Evolutionary conservation across 345 rosid species (phyloP).

Genomic region (Brassica incana): DNA sequence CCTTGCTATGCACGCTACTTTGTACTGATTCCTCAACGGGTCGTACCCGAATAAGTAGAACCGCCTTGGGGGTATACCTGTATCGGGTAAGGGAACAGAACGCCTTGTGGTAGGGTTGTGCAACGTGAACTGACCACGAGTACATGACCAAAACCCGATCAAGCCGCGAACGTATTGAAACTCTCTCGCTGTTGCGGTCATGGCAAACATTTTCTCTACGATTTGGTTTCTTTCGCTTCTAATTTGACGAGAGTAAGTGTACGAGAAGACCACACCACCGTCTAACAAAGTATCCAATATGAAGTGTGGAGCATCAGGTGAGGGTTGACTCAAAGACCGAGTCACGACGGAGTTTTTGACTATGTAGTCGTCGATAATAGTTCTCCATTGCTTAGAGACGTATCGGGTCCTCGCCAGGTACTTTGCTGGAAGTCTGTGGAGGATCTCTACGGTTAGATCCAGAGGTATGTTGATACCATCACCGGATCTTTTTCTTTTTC

Average conservation of each 20-base stretch:
- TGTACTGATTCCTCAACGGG: slow-evolving; percentile 1
- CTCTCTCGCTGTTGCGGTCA: neutral
- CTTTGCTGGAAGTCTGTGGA: neutral
- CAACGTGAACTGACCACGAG: neutral
- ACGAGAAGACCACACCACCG: neutral
- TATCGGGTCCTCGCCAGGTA: neutral
- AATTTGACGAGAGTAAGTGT: neutral
- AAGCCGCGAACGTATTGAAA: slow-evolving; percentile 1
- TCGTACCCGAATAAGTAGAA: slow-evolving; percentile 1
- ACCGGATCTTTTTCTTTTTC: neutral
- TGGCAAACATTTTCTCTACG: neutral
- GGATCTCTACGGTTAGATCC: neutral
- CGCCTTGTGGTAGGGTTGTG: slow-evolving; percentile 7
- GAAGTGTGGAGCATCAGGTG: neutral
- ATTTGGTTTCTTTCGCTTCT: neutral
- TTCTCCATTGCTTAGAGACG: neutral
- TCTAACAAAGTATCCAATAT: neutral
- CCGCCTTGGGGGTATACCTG: neutral
- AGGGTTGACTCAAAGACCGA: slow-evolving; percentile 2
- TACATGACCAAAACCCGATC: neutral
- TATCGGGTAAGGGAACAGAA: neutral
- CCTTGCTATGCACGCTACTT: neutral
- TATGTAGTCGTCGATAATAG: neutral
- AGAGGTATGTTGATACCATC: neutral
- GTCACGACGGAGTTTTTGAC: neutral